A percentile compares a stretch with the other conserved stretches of the same genome.
These are phyloP conservation scores for Aspergillus quadricinctus DNA, from an alignment of 2,329 filamentous ascomycete genomes.

Conservation along the genomic window DNA sequence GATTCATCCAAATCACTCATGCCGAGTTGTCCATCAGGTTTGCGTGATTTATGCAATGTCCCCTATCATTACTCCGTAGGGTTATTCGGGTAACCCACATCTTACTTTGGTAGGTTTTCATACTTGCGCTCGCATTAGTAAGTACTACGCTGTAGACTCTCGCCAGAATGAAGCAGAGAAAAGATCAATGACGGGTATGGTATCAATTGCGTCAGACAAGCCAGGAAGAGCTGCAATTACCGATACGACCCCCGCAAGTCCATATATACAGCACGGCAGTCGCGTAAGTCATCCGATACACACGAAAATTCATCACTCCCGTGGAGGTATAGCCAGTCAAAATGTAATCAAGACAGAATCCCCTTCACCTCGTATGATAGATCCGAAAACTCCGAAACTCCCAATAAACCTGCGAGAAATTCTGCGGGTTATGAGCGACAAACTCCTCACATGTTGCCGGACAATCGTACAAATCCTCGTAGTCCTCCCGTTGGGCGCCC, in stretches of 20 bases:
- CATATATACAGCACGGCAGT: not conserved
- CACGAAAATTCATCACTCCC: not conserved
- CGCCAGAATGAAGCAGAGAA: not conserved
- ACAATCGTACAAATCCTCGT: constrained; percentile 34
- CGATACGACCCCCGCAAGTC: not conserved
- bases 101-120: not conserved
- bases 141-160: not conserved
- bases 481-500: constrained; percentile 36
- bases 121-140: not conserved
- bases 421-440: constrained; percentile 54
- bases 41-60: not conserved
- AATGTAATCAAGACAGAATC: not conserved
- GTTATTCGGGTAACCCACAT: not conserved
- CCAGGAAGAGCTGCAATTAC: not conserved
- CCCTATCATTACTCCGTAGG: not conserved
- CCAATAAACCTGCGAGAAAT: constrained; percentile 60
- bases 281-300: not conserved
- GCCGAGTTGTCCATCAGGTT: not conserved
- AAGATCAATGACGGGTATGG: not conserved
- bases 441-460: constrained; percentile 55
- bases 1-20: not conserved
- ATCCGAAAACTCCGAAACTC: constrained; percentile 60
- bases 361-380: constrained; percentile 37
- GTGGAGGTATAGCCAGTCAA: not conserved
- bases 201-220: not conserved